Base-by-base conservation (phyloP, 1,284 basidiomycete species). In the Cryptococcus sp. region DNA sequence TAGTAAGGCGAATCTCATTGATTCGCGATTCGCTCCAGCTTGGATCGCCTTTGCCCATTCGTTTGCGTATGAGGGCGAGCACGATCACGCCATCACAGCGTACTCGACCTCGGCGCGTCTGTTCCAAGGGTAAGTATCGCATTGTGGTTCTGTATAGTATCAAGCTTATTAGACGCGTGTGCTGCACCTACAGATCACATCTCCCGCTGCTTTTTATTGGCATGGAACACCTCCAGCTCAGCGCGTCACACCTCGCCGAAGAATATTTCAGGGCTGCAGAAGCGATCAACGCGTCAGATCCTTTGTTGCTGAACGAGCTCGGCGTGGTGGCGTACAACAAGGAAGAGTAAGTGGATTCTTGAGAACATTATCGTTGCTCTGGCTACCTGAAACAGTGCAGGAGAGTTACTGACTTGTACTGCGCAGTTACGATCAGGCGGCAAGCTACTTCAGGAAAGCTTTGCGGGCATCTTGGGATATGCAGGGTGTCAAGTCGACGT, bases 31-130 rank as follows among this genome's bases (percentile, higher is more conserved):
- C 77, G 91, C 87, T 0, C 93, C 96, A 3, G 91, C 93, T 0
- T 99, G 96, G 96, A 87, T 98, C 58, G 91, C 93, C 1, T 99
- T 98, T 76, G 96, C 90, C 1, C 96, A 99, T 80, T 93, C 93
- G 0, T 98, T 97, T 79, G 91, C 95, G 1, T 83, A 92, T 62
- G 95, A 99, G 77, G 94, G 95, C 17, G 96, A 99, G 77, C 94
- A 95, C 80, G 96, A 99, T 69, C 93, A 97, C 72, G 96, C 96
- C 1, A 91, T 99, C 47, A 97, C 93, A 0, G 94, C 96, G 1
- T 99, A 99, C 79, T 95, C 93, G 15, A 99, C 96, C 0, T 93
- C 92, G 51, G 90, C 93, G 2, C 83, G 94, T 35, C 88, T 97
- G 80, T 98, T 98, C 73, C 90, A 88, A 54, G 93, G 93, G 90